Conservation (phyloP, 2,329 filamentous ascomycete species). For the Curvularia lunata region DNA sequence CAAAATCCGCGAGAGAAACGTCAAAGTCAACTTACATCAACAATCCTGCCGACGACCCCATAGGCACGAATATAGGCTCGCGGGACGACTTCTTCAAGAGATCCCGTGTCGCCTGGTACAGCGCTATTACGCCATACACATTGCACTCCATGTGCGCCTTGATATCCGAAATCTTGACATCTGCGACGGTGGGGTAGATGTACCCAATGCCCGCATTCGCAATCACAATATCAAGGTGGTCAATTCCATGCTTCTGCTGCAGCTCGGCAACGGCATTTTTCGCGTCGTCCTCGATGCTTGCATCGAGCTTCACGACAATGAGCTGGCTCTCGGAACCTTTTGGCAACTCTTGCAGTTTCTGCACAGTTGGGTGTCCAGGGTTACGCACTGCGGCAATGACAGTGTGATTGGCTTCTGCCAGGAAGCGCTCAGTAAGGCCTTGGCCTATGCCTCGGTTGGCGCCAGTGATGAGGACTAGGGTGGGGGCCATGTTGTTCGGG, state of each 20-base stretch:
- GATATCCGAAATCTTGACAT: conserved; percentile 1
- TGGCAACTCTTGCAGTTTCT: conserved; percentile 33
- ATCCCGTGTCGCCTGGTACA: conserved; percentile 20
- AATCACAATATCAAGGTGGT: conserved; percentile 23
- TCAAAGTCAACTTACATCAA: conserved; percentile 5
- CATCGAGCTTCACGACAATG: conserved; percentile 22
- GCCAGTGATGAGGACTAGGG: conserved; percentile 4
- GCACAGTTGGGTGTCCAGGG: conserved; percentile 27
- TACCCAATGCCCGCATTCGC: conserved; percentile 11
- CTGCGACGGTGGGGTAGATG: conserved; percentile 7
- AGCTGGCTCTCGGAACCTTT: conserved; percentile 12
- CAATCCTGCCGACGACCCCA: conserved; percentile 17
- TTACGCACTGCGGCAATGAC: conserved; percentile 53
- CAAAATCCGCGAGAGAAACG: neutral
- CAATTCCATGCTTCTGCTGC: conserved; percentile 10
- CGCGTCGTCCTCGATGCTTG: conserved; percentile 13
- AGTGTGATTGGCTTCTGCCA: conserved; percentile 28
- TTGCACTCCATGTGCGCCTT: conserved; percentile 7
- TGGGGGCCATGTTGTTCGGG: neutral
- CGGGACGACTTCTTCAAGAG: conserved; percentile 16
- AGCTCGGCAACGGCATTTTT: conserved; percentile 8
- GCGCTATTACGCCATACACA: conserved; percentile 18
- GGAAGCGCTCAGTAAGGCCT: conserved; percentile 3
- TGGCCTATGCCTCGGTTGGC: conserved; percentile 6
- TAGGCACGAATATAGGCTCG: conserved; percentile 17